A percentile compares a stretch with the other conserved stretches of the same genome.
Evolutionary conservation across 495 filamentous ascomycete genomes (phyloP).

Genomic region (Penicillium crystallinum): DNA sequence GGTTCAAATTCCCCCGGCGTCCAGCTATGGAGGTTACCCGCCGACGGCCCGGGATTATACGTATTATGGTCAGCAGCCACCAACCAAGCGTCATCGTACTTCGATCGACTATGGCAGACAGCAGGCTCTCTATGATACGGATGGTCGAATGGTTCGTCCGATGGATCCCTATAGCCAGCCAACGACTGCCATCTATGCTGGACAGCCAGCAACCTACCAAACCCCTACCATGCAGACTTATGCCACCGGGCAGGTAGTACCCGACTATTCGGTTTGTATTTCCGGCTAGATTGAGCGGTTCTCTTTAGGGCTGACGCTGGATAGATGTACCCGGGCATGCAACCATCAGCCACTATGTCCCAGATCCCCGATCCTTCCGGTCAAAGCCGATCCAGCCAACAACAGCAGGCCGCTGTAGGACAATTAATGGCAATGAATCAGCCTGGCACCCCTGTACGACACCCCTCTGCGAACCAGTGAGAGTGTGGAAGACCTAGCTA

Average conservation of each 20-base stretch:
- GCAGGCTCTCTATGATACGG: constrained; percentile 35
- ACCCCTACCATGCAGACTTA: constrained; percentile 36
- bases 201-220: constrained; percentile 35
- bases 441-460: constrained; percentile 42
- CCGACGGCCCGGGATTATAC: constrained; percentile 31
- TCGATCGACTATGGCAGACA: constrained; percentile 40
- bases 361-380: constrained; percentile 37
- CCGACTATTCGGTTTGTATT: constrained; percentile 41
- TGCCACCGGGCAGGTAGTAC: constrained; percentile 35
- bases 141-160: constrained; percentile 36
- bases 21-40: constrained; percentile 34
- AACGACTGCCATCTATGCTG: constrained; percentile 32
- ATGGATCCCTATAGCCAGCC: constrained; percentile 40
- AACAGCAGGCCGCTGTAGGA: constrained; percentile 35
- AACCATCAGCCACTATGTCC: constrained; percentile 27
- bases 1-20: constrained; percentile 34
- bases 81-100: constrained; percentile 41
- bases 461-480: constrained; percentile 27
- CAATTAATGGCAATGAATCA: constrained; percentile 39
- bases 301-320: not conserved
- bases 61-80: constrained; percentile 29
- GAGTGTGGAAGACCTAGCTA: constrained; percentile 24
- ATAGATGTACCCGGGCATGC: constrained; percentile 36
- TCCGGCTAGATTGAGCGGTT: not conserved
- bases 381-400: constrained; percentile 32